Conservation (phyloP, 805 yeast species). For the Sungouiozyma intestinalis region DNA sequence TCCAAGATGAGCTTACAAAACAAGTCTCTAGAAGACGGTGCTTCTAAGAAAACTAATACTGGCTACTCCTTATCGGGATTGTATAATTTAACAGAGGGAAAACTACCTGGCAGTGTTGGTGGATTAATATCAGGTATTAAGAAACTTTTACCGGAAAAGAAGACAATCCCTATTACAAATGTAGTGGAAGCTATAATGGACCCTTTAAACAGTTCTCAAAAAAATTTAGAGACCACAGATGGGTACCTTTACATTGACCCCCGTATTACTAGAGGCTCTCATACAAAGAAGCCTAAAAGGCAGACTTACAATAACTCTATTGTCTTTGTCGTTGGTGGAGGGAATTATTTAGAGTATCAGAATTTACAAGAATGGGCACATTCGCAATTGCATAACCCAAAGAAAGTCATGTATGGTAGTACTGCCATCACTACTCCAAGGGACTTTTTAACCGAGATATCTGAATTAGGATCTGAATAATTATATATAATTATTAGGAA, state of each 20-base stretch:
- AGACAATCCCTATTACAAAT: constrained; percentile 79
- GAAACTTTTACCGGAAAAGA: constrained; percentile 77
- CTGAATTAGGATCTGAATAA: constrained; percentile 34
- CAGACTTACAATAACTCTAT: constrained; percentile 70
- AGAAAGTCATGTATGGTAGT: constrained; percentile 74
- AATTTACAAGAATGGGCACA: constrained; percentile 84
- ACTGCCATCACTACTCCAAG: constrained; percentile 64
- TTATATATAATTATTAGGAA: neutral
- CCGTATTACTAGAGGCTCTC: constrained; percentile 73
- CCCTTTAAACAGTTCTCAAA: constrained; percentile 54
- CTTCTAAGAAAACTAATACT: constrained; percentile 19
- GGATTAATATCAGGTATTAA: constrained; percentile 81
- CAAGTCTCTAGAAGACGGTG: constrained; percentile 26
- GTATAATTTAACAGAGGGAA: constrained; percentile 74
- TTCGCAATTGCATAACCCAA: constrained; percentile 32
- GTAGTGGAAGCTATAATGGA: constrained; percentile 88
- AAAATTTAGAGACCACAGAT: constrained; percentile 66
- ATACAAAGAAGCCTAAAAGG: constrained; percentile 79
- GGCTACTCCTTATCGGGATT: constrained; percentile 50
- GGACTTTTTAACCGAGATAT: constrained; percentile 59
- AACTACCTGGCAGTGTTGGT: constrained; percentile 80
- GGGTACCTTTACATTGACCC: constrained; percentile 90
- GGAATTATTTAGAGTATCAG: constrained; percentile 88
- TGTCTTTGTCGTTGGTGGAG: constrained; percentile 95
- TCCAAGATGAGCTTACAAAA: constrained; percentile 32